Conservation (phyloP, 139 green algal species). For the Axilococcus clingmanii region DNA sequence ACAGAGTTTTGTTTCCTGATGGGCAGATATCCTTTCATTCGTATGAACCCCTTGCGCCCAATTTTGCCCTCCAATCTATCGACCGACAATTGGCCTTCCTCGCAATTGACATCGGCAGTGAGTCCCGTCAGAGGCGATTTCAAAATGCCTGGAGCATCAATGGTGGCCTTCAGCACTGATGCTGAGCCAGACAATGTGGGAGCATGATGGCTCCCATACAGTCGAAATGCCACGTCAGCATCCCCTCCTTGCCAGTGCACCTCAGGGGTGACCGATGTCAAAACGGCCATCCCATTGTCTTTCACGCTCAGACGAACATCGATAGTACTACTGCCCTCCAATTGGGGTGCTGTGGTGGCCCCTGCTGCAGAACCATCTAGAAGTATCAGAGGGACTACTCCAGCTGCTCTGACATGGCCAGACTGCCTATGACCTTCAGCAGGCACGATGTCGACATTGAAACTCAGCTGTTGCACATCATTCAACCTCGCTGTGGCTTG, state of each 20-base stretch:
- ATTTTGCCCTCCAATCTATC: constrained; percentile 56
- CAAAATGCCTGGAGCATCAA: constrained; percentile 43
- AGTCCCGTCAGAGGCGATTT: constrained; percentile 43
- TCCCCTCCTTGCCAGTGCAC: constrained; percentile 59
- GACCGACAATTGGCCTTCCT: constrained; percentile 37
- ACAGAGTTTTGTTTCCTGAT: constrained; percentile 14
- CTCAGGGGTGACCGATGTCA: constrained; percentile 56
- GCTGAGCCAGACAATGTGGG: constrained; percentile 34
- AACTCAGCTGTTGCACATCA: constrained; percentile 30
- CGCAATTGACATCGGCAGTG: constrained; percentile 32
- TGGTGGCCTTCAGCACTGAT: constrained; percentile 28
- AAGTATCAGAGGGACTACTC: constrained; percentile 29
- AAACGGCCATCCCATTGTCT: constrained; percentile 73
- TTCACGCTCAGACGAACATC: constrained; percentile 51
- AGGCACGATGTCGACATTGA: constrained; percentile 48
- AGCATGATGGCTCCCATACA: constrained; percentile 21
- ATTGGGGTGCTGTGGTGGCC: background rate
- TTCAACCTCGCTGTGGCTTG: constrained; percentile 38
- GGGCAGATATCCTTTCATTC: constrained; percentile 46
- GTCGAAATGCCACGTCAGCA: constrained; percentile 51
- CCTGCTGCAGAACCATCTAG: background rate
- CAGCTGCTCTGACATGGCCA: constrained; percentile 39
- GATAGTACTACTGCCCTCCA: constrained; percentile 8
- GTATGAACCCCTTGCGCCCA: constrained; percentile 51
- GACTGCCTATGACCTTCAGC: constrained; percentile 29